phyloP scores from a whole-genome alignment of 140 eudicot genomes.

The Ambrosia hybrid region DNA sequence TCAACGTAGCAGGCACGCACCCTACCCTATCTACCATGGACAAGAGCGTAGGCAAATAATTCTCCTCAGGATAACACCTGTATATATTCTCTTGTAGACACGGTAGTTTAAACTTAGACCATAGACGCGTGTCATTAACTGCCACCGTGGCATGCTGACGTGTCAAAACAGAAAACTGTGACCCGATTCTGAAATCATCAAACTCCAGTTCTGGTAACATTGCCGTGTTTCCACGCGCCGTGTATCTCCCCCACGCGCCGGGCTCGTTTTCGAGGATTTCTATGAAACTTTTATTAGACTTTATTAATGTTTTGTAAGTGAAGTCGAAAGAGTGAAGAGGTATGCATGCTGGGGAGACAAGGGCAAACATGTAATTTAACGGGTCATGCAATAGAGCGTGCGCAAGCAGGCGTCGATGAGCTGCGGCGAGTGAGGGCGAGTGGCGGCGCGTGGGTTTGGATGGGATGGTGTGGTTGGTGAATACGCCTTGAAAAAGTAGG shows the following conservation, averaged over 20 bases:
- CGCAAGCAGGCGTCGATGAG: slow-evolving; percentile 68
- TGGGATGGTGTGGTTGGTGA: slow-evolving; percentile 58
- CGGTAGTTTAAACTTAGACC: slow-evolving; percentile 76
- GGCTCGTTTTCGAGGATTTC: slow-evolving; percentile 60
- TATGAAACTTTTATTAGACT: slow-evolving; percentile 56
- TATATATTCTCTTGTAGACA: slow-evolving; percentile 33
- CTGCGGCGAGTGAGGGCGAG: slow-evolving; percentile 66
- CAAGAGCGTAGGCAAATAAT: slow-evolving; percentile 78
- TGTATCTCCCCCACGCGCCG: slow-evolving; percentile 63
- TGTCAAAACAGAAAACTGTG: slow-evolving; percentile 79
- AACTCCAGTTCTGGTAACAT: slow-evolving; percentile 73
- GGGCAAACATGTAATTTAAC: slow-evolving; percentile 62
- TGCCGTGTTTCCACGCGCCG: slow-evolving; percentile 77
- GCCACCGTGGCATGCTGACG: slow-evolving; percentile 70
- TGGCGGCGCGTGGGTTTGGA: slow-evolving; percentile 79
- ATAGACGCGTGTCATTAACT: slow-evolving; percentile 55
- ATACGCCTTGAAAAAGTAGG: slow-evolving; percentile 54
- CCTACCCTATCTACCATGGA: slow-evolving; percentile 67
- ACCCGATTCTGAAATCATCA: slow-evolving; percentile 65
- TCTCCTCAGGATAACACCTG: slow-evolving; percentile 96
- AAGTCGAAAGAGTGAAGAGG: slow-evolving; percentile 73
- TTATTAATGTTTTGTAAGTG: slow-evolving; percentile 42
- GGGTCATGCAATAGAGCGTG: slow-evolving; percentile 74
- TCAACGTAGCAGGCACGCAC: slow-evolving; percentile 69
- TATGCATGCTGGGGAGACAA: slow-evolving; percentile 74